Evolutionary conservation across 1,139 yeast species (phyloP).

Genomic region (Candida anutae): DNA sequence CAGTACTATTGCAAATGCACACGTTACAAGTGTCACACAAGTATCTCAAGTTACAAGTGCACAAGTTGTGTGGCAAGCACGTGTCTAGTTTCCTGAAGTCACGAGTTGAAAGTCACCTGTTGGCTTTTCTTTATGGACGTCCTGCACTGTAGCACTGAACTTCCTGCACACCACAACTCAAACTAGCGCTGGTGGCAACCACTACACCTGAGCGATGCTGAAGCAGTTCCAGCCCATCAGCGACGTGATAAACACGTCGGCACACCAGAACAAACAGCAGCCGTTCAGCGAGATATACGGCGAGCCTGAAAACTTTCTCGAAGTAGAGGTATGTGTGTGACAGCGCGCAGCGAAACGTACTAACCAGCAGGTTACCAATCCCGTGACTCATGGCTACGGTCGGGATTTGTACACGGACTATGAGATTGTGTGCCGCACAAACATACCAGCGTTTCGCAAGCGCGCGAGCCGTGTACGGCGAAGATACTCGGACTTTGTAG

Average conservation of each 20-base stretch:
- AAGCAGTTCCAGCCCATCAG: conserved; percentile 42
- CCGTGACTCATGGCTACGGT: conserved; percentile 71
- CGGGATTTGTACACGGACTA: conserved; percentile 79
- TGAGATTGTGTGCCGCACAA: conserved; percentile 79
- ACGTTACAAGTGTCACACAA: too few species aligned
- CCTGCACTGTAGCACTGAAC: too few species aligned
- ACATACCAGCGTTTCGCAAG: conserved; percentile 78
- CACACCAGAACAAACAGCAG: conserved; percentile 43
- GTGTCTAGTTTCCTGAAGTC: too few species aligned
- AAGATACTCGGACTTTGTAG: conserved; percentile 85
- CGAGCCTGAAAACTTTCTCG: conserved; percentile 90
- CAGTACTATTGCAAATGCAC: too few species aligned
- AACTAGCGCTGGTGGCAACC: too few species aligned
- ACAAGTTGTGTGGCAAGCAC: too few species aligned
- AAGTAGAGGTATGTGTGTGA: conserved; percentile 53
- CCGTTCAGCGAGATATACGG: conserved; percentile 81
- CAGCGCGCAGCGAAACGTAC: conserved; percentile 9
- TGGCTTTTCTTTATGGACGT: too few species aligned
- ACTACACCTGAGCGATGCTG: too few species aligned
- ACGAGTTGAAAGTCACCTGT: too few species aligned
- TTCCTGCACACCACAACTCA: too few species aligned
- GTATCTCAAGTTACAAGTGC: too few species aligned
- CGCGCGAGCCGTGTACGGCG: conserved; percentile 67
- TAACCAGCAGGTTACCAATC: conserved; percentile 42
- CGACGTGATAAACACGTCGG: conserved; percentile 31